Evolutionary conservation across 371 early-diverging fungal genomes (phyloP), one percentile per base, ranked within the genome.

Genomic region (Lichtheimia ramosa): DNA sequence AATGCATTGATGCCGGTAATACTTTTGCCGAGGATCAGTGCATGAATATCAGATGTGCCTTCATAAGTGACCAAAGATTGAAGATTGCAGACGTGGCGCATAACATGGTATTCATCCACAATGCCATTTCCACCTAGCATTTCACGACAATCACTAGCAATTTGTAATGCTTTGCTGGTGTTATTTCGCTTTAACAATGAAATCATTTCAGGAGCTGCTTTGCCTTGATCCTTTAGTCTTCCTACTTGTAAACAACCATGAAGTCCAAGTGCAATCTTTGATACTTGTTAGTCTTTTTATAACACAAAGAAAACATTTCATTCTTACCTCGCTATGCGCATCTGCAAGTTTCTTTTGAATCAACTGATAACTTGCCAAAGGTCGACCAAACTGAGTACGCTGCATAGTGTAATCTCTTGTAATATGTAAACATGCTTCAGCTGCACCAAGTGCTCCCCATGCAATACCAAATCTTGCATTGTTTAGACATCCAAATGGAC

Each of bases 31-130:
- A 98, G 69, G 58, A 97, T 96, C 58, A 98, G 80, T 23, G 96
- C 91, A 69, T 98, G 98, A 23, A 98, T 84, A 72, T 97, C 98
- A 59, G 96, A 92, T 2, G 98, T 98, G 21, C 96, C 94, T 78
- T 97, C 98, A 69, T 98, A 98, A 5, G 98, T 98, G 76, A 95
- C 95, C 40, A 96, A 96, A 51, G 96, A 91, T 66, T 96, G 96
- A 39, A 98, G 79, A 74, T 98, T 98, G 77, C 89, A 89, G 54
- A 93, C 87, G 65, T 97, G 97, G 42, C 97, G 87, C 64, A 97
- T 97, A 55, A 97, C 91, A 65, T 96, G 96, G 81, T 96, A 98
- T 70, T 97, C 97, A 69, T 96, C 98, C 43, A 90, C 88, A 65
- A 97, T 92, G 46, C 97, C 98, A 79, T 98, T 97, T 62, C 93